A percentile compares a stretch with the other conserved stretches of the same genome.
Conservation (phyloP, 2,329 filamentous ascomycete genomes). For the Sporothrix inflata region DNA sequence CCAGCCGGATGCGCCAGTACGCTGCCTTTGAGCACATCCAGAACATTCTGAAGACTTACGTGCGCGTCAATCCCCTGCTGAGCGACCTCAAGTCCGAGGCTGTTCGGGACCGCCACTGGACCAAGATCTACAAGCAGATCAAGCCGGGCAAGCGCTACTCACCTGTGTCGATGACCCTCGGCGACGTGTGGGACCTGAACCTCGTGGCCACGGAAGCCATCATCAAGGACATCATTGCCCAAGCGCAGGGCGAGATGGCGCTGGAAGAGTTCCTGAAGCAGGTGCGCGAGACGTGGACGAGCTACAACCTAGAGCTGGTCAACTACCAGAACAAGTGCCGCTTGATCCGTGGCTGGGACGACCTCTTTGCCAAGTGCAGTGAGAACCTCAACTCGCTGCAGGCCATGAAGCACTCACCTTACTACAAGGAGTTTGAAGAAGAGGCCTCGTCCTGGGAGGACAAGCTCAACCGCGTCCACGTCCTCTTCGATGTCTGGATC, state of each 20-base stretch:
- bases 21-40: conserved; percentile 99
- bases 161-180: conserved; percentile 91
- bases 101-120: conserved; percentile 94
- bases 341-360: conserved; percentile 96
- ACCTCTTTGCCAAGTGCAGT: conserved; percentile 96
- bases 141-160: conserved; percentile 94
- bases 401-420: conserved; percentile 98
- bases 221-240: conserved; percentile 89
- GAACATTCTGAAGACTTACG: conserved; percentile 79
- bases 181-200: conserved; percentile 97
- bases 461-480: conserved; percentile 94
- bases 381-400: conserved; percentile 97
- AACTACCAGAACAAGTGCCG: conserved; percentile 98
- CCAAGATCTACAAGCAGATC: conserved; percentile 94
- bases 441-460: conserved; percentile 97
- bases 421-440: conserved; percentile 99
- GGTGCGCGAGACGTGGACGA: conserved; percentile 95
- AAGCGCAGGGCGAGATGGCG: conserved; percentile 97
- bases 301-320: conserved; percentile 90
- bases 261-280: conserved; percentile 96
- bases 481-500: conserved; percentile 99
- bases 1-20: conserved; percentile 97
- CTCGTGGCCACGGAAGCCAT: conserved; percentile 83
- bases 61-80: conserved; percentile 89
- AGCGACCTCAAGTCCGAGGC: conserved; percentile 94